phyloP scores from a whole-genome alignment of 371 early-diverging fungal genomes.

The Actinomortierella wolfii region DNA sequence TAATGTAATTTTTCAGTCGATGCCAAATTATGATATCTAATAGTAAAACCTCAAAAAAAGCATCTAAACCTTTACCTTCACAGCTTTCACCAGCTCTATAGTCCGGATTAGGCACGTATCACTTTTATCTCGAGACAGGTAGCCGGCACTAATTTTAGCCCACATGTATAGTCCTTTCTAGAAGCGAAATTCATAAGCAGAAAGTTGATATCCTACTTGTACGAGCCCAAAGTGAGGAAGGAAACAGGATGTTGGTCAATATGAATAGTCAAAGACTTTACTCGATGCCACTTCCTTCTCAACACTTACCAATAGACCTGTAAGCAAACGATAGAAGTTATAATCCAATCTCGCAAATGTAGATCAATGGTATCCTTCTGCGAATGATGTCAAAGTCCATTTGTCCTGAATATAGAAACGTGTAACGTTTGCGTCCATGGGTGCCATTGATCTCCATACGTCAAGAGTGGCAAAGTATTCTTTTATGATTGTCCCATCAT shows the following conservation, averaged over 20 bases:
- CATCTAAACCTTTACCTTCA: conserved; percentile 16
- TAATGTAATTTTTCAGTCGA: conserved; percentile 6
- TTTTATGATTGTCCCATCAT: conserved; percentile 10
- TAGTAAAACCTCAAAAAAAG: no score
- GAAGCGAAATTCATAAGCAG: conserved; percentile 20
- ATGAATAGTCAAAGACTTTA: no score
- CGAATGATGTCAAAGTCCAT: conserved; percentile 16
- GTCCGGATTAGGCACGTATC: conserved; percentile 21
- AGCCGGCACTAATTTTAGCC: conserved; percentile 7
- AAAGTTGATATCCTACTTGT: conserved; percentile 18
- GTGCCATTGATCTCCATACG: conserved; percentile 15
- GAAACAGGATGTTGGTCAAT: conserved; percentile 3
- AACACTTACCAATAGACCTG: no score
- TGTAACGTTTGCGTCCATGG: conserved; percentile 4
- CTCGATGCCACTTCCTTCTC: no score
- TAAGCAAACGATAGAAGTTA: conserved; percentile 11
- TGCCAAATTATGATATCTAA: conserved; percentile 9
- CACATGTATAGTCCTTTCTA: conserved; percentile 11
- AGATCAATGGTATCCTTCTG: conserved; percentile 22
- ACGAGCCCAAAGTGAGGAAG: conserved; percentile 7
- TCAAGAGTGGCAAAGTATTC: conserved; percentile 8
- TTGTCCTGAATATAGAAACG: conserved; percentile 18
- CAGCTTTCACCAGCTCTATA: conserved; percentile 15
- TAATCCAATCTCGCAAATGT: conserved; percentile 12
- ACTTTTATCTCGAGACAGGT: conserved; percentile 22